Evolutionary conservation across 192 early-diverging fungal genomes (phyloP).

Genomic region (Coemansia sp.): DNA sequence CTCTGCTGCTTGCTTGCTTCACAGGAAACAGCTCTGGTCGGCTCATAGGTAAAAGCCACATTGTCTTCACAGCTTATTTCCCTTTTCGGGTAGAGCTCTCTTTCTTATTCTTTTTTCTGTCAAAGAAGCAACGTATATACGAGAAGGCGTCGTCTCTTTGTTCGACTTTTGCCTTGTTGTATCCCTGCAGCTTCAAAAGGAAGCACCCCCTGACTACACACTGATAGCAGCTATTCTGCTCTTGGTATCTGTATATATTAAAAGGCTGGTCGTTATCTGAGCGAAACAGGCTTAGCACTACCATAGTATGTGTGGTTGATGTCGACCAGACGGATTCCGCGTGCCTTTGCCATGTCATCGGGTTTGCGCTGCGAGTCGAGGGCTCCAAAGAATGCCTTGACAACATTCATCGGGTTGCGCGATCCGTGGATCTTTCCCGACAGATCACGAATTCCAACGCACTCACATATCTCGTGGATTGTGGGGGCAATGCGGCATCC

Average conservation of each 20-base stretch:
- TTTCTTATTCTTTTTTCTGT: not conserved
- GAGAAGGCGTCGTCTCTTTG: not conserved
- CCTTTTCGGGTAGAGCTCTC: not conserved
- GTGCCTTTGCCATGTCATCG: constrained; percentile 79
- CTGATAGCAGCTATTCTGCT: too few species aligned
- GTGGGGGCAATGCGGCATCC: constrained; percentile 90
- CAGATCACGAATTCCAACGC: constrained; percentile 90
- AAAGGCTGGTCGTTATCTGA: not conserved
- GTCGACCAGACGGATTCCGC: constrained; percentile 87
- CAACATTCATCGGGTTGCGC: constrained; percentile 96
- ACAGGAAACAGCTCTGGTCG: not conserved
- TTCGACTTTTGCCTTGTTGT: not conserved
- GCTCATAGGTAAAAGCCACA: not conserved
- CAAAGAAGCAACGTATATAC: not conserved
- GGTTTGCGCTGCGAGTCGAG: constrained; percentile 75
- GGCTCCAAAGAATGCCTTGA: constrained; percentile 95
- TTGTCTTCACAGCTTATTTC: not conserved
- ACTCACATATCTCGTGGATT: constrained; percentile 94
- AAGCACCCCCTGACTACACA: too few species aligned
- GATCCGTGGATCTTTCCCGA: constrained; percentile 88
- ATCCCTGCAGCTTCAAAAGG: not conserved
- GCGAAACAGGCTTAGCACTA: constrained; percentile 14
- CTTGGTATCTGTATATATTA: too few species aligned
- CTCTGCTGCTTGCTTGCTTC: not conserved
- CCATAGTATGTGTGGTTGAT: constrained; percentile 91